Evolutionary conservation across 1,139 yeast species (phyloP).

Genomic region (Fermentozyma sake): DNA sequence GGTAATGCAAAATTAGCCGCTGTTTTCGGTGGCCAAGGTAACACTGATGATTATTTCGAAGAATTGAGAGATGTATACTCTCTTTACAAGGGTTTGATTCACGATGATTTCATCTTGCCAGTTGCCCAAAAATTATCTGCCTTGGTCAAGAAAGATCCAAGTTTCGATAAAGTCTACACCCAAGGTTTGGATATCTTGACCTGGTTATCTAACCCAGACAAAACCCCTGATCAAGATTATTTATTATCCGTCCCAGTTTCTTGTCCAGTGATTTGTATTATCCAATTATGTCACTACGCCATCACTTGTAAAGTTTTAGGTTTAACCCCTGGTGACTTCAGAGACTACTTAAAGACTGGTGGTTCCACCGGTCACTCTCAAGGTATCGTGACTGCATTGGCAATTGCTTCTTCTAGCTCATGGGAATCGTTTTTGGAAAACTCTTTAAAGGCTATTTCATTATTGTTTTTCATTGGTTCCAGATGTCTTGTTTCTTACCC

Average conservation of each 20-base stretch:
- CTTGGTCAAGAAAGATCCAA: constrained; percentile 68
- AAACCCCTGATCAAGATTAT: constrained; percentile 88
- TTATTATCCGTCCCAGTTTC: constrained; percentile 88
- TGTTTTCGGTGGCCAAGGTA: constrained; percentile 98
- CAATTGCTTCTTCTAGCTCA: constrained; percentile 77
- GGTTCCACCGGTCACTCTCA: constrained; percentile 99
- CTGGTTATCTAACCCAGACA: constrained; percentile 83
- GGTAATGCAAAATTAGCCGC: constrained; percentile 63
- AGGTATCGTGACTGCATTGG: constrained; percentile 92
- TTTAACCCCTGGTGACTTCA: constrained; percentile 83
- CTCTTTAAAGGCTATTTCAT: constrained; percentile 73
- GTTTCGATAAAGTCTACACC: constrained; percentile 72
- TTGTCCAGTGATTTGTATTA: constrained; percentile 92
- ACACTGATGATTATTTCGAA: constrained; percentile 94
- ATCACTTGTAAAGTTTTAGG: constrained; percentile 84
- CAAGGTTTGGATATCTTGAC: constrained; percentile 86
- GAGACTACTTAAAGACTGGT: constrained; percentile 46
- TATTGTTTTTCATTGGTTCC: constrained; percentile 89
- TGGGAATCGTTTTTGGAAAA: constrained; percentile 80
- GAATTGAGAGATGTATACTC: constrained; percentile 85
- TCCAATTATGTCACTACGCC: constrained; percentile 91
- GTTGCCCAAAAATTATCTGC: constrained; percentile 65
- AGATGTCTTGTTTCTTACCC: constrained; percentile 90
- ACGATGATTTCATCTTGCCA: constrained; percentile 60
- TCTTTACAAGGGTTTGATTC: constrained; percentile 68